Base-by-base conservation (phyloP, 1,284 basidiomycete species). In the Rhodotorula sp. region DNA sequence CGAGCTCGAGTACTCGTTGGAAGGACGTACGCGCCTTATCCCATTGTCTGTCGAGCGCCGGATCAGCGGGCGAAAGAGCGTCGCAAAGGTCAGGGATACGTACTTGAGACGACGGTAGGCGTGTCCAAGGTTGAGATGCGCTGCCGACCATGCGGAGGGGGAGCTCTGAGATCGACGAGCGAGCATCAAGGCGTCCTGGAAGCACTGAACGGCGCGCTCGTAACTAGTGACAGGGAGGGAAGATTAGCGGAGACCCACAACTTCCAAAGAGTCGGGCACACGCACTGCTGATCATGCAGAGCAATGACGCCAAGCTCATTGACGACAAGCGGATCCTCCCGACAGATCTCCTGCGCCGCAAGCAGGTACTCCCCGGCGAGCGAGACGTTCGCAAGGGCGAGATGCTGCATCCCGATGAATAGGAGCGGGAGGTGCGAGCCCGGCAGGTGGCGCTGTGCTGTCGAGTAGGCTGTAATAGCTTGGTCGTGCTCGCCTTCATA, bases 321-420 rank as follows among this genome's bases (percentile, higher is more conserved):
- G 62, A 90, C 84, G 46, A 97, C 82, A 62, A 98, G 82, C 30
- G 96, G 93, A 79, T 99, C 96, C 5, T 86, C 85, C 64, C 89
- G 85, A 78, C 92, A 93, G 80, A 95, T 88, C 1, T 84, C 81
- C 71, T 88, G 84, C 1, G 94, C 89, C 1, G 93, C 90, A 67
- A 87, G 84, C 49, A 99, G 84, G 48, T 94, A 91, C 76, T 98
- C 91, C 60, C 90, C 87, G 1, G 96, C 96, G 47, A 94, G 85
- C 24, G 83, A 80, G 68, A 88, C 85, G 74, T 96, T 93, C 55
- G 90, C 91, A 10, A 98, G 84, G 78, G 90, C 89, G 58, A 99
- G 89, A 76, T 99, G 92, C 79, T 99, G 95, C 92, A 97, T 98
- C 4, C 95, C 96, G 59, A 99, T 92, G 79, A 94, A 99, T 80